A percentile compares a stretch with the other conserved stretches of the same genome.
These are phyloP conservation scores for Trichoderma oligosporum DNA, from an alignment of 2,329 filamentous ascomycete species.

Conservation along the genomic window DNA sequence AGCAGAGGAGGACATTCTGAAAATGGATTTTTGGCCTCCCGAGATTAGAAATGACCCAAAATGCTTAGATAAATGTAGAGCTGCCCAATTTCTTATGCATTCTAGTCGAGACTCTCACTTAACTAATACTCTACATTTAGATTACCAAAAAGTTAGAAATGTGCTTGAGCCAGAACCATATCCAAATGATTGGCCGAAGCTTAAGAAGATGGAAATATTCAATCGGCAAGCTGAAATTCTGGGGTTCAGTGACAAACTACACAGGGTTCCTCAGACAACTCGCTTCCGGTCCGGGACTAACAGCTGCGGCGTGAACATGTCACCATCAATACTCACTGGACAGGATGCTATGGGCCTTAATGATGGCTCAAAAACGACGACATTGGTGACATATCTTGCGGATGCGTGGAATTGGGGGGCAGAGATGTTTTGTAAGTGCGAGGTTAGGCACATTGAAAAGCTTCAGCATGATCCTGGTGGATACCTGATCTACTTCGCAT, in stretches of 20 bases:
- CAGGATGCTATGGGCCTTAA: conserved; percentile 63
- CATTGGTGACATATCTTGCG: conserved; percentile 61
- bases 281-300: conserved; percentile 59
- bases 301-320: conserved; percentile 61
- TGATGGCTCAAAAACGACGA: conserved; percentile 65
- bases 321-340: conserved; percentile 55
- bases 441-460: conserved; percentile 60
- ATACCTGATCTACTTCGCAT: conserved; percentile 62
- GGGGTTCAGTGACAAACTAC: conserved; percentile 51
- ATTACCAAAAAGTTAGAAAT: conserved; percentile 52
- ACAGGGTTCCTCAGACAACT: conserved; percentile 58
- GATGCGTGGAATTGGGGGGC: conserved; percentile 71
- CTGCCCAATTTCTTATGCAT: background rate
- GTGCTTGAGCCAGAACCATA: conserved; percentile 59
- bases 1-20: conserved; percentile 52
- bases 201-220: conserved; percentile 56
- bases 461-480: conserved; percentile 44
- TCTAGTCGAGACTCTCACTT: background rate
- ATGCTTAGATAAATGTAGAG: conserved; percentile 49
- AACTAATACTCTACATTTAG: conserved; percentile 30
- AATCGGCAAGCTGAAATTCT: conserved; percentile 53
- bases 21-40: conserved; percentile 54
- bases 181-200: conserved; percentile 53
- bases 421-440: conserved; percentile 66
- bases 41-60: conserved; percentile 46